phyloP scores from a whole-genome alignment of 1,139 yeast species.

The Maudiozyma humilis region DNA sequence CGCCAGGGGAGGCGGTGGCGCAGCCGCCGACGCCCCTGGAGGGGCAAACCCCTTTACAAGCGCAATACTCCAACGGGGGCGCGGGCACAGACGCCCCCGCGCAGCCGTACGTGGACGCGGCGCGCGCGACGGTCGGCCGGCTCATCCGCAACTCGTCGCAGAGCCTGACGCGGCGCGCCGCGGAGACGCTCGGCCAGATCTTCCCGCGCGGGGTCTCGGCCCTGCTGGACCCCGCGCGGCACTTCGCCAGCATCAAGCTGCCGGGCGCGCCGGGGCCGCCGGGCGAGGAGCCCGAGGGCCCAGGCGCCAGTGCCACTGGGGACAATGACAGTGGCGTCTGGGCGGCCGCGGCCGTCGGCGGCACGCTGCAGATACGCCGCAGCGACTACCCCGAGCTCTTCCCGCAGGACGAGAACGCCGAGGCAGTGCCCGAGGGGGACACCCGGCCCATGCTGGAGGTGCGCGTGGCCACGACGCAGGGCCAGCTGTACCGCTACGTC shows the following conservation, averaged over 20 bases:
- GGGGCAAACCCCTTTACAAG: not conserved
- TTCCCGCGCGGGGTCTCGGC: constrained; percentile 72
- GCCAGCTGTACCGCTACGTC: constrained; percentile 76
- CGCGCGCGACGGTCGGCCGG: constrained; percentile 64
- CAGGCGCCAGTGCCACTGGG: not conserved
- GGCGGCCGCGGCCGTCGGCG: not conserved
- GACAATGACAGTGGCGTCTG: too few species aligned
- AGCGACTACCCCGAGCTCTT: not conserved
- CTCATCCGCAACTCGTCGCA: constrained; percentile 52
- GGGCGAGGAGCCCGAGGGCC: too few species aligned
- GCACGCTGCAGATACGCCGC: not conserved
- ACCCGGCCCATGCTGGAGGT: constrained; percentile 29
- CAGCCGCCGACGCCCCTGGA: not conserved
- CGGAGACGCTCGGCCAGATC: constrained; percentile 81
- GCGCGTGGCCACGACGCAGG: constrained; percentile 75
- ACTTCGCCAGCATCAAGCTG: constrained; percentile 85
- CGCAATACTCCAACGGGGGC: too few species aligned
- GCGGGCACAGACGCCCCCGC: not conserved
- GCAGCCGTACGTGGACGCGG: constrained; percentile 63
- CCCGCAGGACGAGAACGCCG: too few species aligned
- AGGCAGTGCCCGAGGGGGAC: too few species aligned
- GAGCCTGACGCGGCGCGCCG: constrained; percentile 55
- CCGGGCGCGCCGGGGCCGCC: constrained; percentile 43
- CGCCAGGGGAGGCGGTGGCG: not conserved
- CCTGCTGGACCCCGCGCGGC: constrained; percentile 83